These are phyloP conservation scores for Globisporangium cederbergense DNA, from an alignment of 352 stramenopile genomes.

Conservation along the genomic window DNA sequence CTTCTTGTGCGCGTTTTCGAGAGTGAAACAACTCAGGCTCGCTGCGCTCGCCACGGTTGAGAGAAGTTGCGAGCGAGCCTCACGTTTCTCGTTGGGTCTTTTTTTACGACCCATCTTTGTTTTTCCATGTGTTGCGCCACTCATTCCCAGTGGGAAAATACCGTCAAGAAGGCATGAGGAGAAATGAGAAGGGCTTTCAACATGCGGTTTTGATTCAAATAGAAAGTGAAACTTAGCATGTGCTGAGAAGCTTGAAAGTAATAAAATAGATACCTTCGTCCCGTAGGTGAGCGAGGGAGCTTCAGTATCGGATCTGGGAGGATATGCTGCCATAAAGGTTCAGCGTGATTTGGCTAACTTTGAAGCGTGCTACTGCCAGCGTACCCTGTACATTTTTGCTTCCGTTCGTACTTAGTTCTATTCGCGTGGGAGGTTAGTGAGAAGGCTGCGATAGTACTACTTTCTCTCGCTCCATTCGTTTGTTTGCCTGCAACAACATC, in stretches of 20 bases:
- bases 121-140: slow-evolving; percentile 13
- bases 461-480: too few relatives aligned
- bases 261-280: slow-evolving; percentile 3
- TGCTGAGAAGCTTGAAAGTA: neutral
- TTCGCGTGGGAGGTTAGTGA: too few relatives aligned
- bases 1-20: slow-evolving; percentile 15
- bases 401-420: neutral
- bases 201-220: neutral
- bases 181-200: neutral
- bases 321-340: slow-evolving; percentile 2
- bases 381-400: neutral
- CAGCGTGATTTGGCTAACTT: neutral
- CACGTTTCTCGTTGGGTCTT: slow-evolving; percentile 11
- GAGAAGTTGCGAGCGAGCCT: slow-evolving; percentile 8
- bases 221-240: neutral
- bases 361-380: neutral
- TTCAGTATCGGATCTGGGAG: neutral
- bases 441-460: too few relatives aligned
- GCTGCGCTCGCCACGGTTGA: slow-evolving; percentile 10
- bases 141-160: slow-evolving; percentile 7
- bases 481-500: too few relatives aligned
- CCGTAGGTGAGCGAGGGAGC: neutral
- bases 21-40: slow-evolving; percentile 14
- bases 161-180: neutral
- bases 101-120: slow-evolving; percentile 4